A percentile compares a stretch with the other conserved stretches of the same genome.
These are phyloP conservation scores for Heritiera littoralis DNA, from an alignment of 345 rosid species.

Conservation along the genomic window DNA sequence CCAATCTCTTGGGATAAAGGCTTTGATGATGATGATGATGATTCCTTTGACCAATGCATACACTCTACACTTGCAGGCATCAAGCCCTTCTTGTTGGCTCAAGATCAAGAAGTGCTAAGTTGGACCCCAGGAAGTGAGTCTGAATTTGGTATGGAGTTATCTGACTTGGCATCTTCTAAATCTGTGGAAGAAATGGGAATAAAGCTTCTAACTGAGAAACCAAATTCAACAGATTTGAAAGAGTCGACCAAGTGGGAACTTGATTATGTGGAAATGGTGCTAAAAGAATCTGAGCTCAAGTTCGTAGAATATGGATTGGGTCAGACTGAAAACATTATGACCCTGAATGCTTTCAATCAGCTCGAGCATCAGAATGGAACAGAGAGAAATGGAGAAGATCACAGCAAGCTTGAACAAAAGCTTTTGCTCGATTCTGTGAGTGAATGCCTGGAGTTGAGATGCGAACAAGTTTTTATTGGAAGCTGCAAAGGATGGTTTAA, in stretches of 20 bases:
- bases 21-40: too few species aligned
- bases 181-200: slow-evolving; percentile 28
- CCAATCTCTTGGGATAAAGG: too few species aligned
- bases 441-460: slow-evolving; percentile 48
- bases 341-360: slow-evolving; percentile 47
- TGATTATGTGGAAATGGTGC: slow-evolving; percentile 51
- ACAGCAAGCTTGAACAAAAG: slow-evolving; percentile 46
- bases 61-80: slow-evolving; percentile 32
- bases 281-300: slow-evolving; percentile 44
- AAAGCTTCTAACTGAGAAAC: slow-evolving; percentile 21
- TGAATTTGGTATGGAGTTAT: slow-evolving; percentile 36
- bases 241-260: slow-evolving; percentile 55
- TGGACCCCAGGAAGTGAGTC: slow-evolving; percentile 25
- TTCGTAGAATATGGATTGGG: slow-evolving; percentile 48
- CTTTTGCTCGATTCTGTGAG: slow-evolving; percentile 57
- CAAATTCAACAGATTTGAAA: slow-evolving; percentile 27
- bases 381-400: slow-evolving; percentile 39
- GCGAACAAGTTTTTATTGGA: slow-evolving; percentile 42
- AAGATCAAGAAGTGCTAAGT: slow-evolving; percentile 27
- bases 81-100: slow-evolving; percentile 24
- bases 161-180: slow-evolving; percentile 47
- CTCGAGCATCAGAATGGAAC: slow-evolving; percentile 41
- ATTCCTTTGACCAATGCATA: background rate
- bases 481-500: slow-evolving; percentile 51
- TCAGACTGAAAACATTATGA: slow-evolving; percentile 37